Evolutionary conservation across 768 basidiomycete genomes (phyloP).

Genomic region (Galerina sulciceps): DNA sequence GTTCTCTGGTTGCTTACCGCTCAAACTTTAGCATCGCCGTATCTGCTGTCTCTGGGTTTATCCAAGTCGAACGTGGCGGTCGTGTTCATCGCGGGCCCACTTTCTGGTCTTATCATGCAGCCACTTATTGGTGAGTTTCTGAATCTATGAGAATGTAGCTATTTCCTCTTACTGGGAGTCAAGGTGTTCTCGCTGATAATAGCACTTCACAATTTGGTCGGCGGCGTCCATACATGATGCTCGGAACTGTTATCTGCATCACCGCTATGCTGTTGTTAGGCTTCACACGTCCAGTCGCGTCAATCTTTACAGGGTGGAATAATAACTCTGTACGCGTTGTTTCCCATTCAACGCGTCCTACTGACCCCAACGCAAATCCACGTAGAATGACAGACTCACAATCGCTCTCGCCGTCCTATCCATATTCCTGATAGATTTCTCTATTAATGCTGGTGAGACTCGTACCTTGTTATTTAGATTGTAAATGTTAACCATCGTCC

Average conservation of each 20-base stretch:
- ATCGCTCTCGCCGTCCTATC: constrained; percentile 74
- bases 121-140: constrained; percentile 71
- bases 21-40: constrained; percentile 65
- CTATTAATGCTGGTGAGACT: constrained; percentile 51
- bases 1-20: neutral
- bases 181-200: constrained; percentile 76
- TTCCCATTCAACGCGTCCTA: neutral
- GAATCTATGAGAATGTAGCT: neutral
- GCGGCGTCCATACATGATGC: constrained; percentile 84
- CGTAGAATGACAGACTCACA: constrained; percentile 67
- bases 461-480: neutral
- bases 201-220: constrained; percentile 85
- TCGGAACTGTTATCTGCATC: constrained; percentile 67
- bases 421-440: constrained; percentile 60
- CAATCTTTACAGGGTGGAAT: constrained; percentile 41
- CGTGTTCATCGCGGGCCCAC: constrained; percentile 91
- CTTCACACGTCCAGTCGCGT: constrained; percentile 74
- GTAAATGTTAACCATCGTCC: neutral
- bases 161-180: constrained; percentile 29
- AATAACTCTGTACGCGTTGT: constrained; percentile 30
- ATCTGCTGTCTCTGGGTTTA: constrained; percentile 86
- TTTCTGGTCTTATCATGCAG: constrained; percentile 90
- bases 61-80: constrained; percentile 86
- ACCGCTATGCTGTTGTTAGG: constrained; percentile 82
- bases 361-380: neutral